These are phyloP conservation scores for Wickerhamiella slavikovae DNA, from an alignment of 805 yeast species.

Conservation along the genomic window DNA sequence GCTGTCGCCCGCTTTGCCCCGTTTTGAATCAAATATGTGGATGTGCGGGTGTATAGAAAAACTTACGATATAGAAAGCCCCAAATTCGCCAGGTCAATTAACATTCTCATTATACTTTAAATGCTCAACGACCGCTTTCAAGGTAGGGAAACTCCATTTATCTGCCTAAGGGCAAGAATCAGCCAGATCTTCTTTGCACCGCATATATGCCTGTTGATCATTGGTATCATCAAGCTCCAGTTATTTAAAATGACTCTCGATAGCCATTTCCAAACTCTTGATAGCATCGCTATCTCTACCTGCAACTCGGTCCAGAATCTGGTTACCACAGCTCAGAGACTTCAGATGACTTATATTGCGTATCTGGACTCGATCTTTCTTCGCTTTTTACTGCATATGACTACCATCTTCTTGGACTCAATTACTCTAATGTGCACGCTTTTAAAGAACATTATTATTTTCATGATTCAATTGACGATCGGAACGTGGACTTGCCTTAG, in stretches of 20 bases:
- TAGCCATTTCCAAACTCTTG: constrained; percentile 23
- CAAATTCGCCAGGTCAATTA: no score
- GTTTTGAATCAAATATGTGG: no score
- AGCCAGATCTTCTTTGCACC: constrained; percentile 30
- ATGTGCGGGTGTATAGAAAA: no score
- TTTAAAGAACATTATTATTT: constrained; percentile 36
- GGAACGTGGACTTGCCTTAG: constrained; percentile 80
- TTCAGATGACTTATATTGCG: no score
- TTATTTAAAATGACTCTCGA: constrained; percentile 32
- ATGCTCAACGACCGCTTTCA: not conserved
- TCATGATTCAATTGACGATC: constrained; percentile 47
- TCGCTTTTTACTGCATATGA: no score
- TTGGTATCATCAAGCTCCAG: constrained; percentile 39
- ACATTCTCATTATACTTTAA: no score
- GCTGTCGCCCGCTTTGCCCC: no score
- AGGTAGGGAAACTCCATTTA: constrained; percentile 8
- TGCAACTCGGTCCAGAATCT: constrained; percentile 35
- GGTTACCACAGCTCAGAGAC: constrained; percentile 22
- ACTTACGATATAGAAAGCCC: no score
- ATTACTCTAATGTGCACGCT: constrained; percentile 19
- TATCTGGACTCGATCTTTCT: no score
- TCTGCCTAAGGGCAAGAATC: constrained; percentile 16
- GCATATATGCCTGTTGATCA: constrained; percentile 31
- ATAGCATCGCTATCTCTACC: constrained; percentile 20
- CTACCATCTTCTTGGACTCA: constrained; percentile 22